These are phyloP conservation scores for Sarocladium strictum DNA, from an alignment of 2,329 filamentous ascomycete species.

Conservation along the genomic window DNA sequence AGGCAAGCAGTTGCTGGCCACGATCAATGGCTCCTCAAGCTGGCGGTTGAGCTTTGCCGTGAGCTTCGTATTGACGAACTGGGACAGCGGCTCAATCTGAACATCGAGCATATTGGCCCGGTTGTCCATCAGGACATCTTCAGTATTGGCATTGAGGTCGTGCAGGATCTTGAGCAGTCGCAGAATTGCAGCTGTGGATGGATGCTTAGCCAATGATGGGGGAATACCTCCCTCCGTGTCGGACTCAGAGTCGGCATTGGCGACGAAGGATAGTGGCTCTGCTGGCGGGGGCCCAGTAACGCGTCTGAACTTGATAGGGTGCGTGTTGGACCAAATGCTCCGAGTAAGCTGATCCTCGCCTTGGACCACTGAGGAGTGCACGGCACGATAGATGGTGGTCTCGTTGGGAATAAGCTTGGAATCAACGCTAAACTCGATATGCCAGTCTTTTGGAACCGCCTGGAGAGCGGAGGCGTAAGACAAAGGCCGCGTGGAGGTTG, in stretches of 20 bases:
- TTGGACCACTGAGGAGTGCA: conserved; percentile 56
- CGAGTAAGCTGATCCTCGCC: conserved; percentile 61
- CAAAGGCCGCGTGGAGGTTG: conserved; percentile 59
- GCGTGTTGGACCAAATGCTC: conserved; percentile 84
- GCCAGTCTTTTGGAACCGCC: conserved; percentile 83
- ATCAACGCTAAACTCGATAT: conserved; percentile 90
- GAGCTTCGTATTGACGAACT: conserved; percentile 98
- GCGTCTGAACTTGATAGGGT: conserved; percentile 86
- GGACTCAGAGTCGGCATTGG: conserved; percentile 39
- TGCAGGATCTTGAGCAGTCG: conserved; percentile 85
- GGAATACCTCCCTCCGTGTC: conserved; percentile 60
- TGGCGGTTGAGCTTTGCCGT: conserved; percentile 97
- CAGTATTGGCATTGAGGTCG: conserved; percentile 85
- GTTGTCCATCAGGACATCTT: conserved; percentile 79
- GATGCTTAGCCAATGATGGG: conserved; percentile 74
- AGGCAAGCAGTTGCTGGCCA: conserved; percentile 92
- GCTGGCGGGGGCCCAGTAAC: conserved; percentile 76
- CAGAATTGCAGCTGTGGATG: conserved; percentile 80
- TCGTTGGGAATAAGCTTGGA: conserved; percentile 80
- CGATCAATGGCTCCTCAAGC: conserved; percentile 91
- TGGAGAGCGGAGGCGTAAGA: conserved; percentile 84
- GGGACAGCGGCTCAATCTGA: conserved; percentile 76
- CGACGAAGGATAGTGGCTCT: conserved; percentile 58
- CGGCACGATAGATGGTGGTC: conserved; percentile 91
- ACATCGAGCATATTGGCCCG: conserved; percentile 60